These are phyloP conservation scores for Brassica balearica DNA, from an alignment of 441 rosid species.

Conservation along the genomic window DNA sequence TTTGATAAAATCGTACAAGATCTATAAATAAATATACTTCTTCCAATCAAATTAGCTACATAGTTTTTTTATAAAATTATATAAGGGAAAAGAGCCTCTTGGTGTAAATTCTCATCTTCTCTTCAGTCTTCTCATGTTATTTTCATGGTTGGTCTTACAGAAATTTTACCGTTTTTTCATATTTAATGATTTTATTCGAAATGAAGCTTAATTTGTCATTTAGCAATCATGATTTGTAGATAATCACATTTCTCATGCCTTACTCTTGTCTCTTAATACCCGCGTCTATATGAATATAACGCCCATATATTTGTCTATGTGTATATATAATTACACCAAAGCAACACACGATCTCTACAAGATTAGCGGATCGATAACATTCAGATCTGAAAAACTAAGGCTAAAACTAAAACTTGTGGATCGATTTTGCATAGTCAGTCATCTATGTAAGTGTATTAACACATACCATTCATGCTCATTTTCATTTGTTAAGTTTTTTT, in stretches of 20 bases:
- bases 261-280: constrained; percentile 25
- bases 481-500: neutral
- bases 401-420: neutral
- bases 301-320: constrained; percentile 14
- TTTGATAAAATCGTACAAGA: neutral
- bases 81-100: constrained; percentile 14
- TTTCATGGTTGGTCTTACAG: constrained; percentile 36
- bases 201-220: constrained; percentile 45
- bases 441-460: constrained; percentile 40
- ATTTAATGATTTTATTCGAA: constrained; percentile 23
- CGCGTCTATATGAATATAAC: constrained; percentile 17
- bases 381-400: constrained; percentile 27
- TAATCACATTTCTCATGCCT: constrained; percentile 50
- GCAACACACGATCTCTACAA: constrained; percentile 43
- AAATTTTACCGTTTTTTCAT: constrained; percentile 33
- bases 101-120: constrained; percentile 28
- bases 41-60: constrained; percentile 4
- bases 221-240: constrained; percentile 48
- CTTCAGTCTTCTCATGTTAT: constrained; percentile 37
- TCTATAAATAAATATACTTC: constrained; percentile 23
- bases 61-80: neutral
- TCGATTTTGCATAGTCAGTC: constrained; percentile 13
- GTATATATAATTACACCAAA: constrained; percentile 34
- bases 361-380: constrained; percentile 41
- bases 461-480: constrained; percentile 22